Evolutionary conservation across 495 filamentous ascomycete genomes (phyloP), one percentile per base, ranked within the genome.

Genomic region (Xylaria venustula): DNA sequence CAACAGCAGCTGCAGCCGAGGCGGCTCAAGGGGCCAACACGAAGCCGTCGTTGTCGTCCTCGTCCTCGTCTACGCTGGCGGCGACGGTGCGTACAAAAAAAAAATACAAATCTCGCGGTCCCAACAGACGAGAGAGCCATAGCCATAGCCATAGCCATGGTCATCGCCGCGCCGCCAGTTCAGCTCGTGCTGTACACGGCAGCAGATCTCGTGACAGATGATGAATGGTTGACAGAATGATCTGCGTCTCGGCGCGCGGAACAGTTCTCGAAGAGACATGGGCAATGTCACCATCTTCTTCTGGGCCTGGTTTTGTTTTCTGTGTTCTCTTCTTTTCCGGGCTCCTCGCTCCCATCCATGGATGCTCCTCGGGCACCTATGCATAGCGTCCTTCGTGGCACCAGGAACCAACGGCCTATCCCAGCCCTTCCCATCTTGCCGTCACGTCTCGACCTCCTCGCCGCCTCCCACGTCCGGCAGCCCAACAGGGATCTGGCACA

Each of bases 351-450:
- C 51, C 19, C 5, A 34, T 2, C 14, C 54, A 36, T 17, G 20
- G 37, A 22, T 17, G 46, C 22, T 59, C 56, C 22, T 59, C 56
- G 46, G 56, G 56, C 46, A 59, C 36, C 46, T 50, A 59, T 59
- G 56, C 56, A 59, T 59, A 0, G 23, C 32, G 46, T 59, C 56
- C n/a, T 50, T 50, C 56, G 56, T 46, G 46, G 46, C 56, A 50
- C 56, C 56, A 50, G 45, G 56, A 59, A 30, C 56, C 56, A 42
- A 51, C 56, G 6, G 20, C 28, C 30, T 40, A 50, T 32, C 34
- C 26, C 36, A 17, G 17, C 26, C 28, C 30, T 37, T 36, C 30
- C 15, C 42, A 47, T 48, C 25, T 47, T 25, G 28, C 41, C 41
- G 54, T 48, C 30, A 17, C 25, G 30, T 36, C 20, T 47, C 37